These are phyloP conservation scores for Aspergillus fischeri DNA, from an alignment of 2,329 filamentous ascomycete genomes.

Conservation along the genomic window DNA sequence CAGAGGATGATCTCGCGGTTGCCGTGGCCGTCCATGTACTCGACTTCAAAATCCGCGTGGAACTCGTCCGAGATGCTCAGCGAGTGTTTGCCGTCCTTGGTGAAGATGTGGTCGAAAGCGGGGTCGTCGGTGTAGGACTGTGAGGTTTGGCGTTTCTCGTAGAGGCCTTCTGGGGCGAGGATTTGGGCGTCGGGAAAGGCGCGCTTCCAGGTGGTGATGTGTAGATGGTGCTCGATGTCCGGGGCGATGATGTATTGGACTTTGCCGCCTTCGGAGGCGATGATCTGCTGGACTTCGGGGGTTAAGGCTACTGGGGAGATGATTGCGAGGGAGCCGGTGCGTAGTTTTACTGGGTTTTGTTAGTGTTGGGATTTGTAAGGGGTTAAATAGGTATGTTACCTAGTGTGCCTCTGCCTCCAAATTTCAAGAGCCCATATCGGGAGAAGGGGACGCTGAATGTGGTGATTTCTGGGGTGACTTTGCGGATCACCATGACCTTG, in stretches of 20 bases:
- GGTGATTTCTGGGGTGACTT: slow-evolving; percentile 68
- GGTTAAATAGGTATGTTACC: slow-evolving; percentile 46
- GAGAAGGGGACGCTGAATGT: slow-evolving; percentile 65
- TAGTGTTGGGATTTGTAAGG: neutral
- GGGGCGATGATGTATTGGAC: slow-evolving; percentile 80
- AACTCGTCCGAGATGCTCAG: slow-evolving; percentile 68
- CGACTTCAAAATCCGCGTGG: slow-evolving; percentile 76
- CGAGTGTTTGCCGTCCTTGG: slow-evolving; percentile 47
- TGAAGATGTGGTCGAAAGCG: slow-evolving; percentile 65
- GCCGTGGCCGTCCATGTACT: slow-evolving; percentile 72
- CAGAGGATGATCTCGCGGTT: slow-evolving; percentile 86
- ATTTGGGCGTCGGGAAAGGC: slow-evolving; percentile 74
- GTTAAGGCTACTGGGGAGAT: slow-evolving; percentile 89
- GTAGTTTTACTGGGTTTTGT: slow-evolving; percentile 61
- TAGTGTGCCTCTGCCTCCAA: slow-evolving; percentile 81
- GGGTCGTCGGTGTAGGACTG: slow-evolving; percentile 52
- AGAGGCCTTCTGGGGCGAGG: slow-evolving; percentile 74
- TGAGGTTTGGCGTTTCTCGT: slow-evolving; percentile 68
- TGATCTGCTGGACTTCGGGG: slow-evolving; percentile 60
- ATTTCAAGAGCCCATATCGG: slow-evolving; percentile 70
- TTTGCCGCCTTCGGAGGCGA: slow-evolving; percentile 59
- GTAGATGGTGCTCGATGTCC: slow-evolving; percentile 92
- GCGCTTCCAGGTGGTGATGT: slow-evolving; percentile 75
- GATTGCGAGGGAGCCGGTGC: slow-evolving; percentile 71
- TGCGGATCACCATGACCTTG: slow-evolving; percentile 82